These are phyloP conservation scores for Metarhizium robertsii DNA, from an alignment of 2,329 filamentous ascomycete species.

Conservation along the genomic window DNA sequence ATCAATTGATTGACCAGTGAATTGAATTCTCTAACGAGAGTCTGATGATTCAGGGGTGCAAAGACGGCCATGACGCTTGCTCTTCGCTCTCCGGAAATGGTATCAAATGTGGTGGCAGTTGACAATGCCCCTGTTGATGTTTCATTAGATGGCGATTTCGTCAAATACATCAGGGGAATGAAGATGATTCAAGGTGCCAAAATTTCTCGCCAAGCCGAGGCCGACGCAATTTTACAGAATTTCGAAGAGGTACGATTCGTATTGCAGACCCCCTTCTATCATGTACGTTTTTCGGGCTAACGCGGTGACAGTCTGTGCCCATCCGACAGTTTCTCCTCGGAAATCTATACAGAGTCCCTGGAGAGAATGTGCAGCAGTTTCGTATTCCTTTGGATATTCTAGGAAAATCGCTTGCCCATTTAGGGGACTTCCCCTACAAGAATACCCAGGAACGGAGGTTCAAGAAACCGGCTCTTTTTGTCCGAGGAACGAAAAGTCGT, in stretches of 20 bases:
- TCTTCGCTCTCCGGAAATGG: constrained; percentile 55
- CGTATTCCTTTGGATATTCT: constrained; percentile 70
- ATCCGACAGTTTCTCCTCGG: constrained; percentile 89
- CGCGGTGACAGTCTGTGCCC: constrained; percentile 40
- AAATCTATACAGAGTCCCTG: constrained; percentile 57
- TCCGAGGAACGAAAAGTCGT: constrained; percentile 66
- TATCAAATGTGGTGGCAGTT: constrained; percentile 68
- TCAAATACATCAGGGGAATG: constrained; percentile 77
- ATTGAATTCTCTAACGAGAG: background rate
- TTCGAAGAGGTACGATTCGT: constrained; percentile 54
- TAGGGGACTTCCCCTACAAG: constrained; percentile 85
- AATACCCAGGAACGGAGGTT: constrained; percentile 61
- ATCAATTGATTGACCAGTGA: background rate
- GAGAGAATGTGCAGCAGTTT: constrained; percentile 55
- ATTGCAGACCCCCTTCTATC: background rate
- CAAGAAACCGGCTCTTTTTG: constrained; percentile 69
- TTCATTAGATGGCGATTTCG: constrained; percentile 64
- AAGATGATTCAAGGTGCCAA: constrained; percentile 62
- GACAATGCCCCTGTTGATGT: constrained; percentile 89
- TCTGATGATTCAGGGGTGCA: constrained; percentile 55
- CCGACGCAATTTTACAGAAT: constrained; percentile 65
- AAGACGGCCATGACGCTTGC: constrained; percentile 88
- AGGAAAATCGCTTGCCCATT: constrained; percentile 55
- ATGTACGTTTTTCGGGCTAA: background rate
- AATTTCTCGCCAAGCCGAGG: constrained; percentile 63